phyloP scores from a whole-genome alignment of 495 filamentous ascomycete genomes.

The Penicillium silybi region DNA sequence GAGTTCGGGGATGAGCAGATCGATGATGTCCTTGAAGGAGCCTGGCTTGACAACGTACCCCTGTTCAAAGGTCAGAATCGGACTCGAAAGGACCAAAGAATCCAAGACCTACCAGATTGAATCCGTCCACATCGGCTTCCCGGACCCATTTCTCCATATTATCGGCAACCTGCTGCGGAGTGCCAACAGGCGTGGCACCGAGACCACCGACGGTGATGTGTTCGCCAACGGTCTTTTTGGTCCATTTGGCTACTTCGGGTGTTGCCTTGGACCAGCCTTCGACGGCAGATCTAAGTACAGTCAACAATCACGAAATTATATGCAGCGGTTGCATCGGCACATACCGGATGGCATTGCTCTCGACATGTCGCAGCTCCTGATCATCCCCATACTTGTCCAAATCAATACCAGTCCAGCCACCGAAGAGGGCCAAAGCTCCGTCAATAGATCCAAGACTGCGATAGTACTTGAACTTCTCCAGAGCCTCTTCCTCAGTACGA shows the following conservation, averaged over 20 bases:
- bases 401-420: constrained; percentile 58
- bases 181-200: constrained; percentile 53
- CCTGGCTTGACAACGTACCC: constrained; percentile 59
- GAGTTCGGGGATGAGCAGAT: constrained; percentile 45
- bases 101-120: constrained; percentile 48
- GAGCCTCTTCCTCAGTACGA: constrained; percentile 51
- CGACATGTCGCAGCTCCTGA: constrained; percentile 53
- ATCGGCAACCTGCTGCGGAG: constrained; percentile 54
- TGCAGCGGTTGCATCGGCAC: constrained; percentile 8
- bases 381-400: constrained; percentile 49
- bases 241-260: constrained; percentile 55
- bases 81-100: background rate
- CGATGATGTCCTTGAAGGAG: constrained; percentile 60
- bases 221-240: constrained; percentile 57
- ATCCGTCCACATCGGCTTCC: constrained; percentile 62
- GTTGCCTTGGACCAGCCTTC: constrained; percentile 46
- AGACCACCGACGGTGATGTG: constrained; percentile 60
- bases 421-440: constrained; percentile 54
- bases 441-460: constrained; percentile 48
- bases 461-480: constrained; percentile 48
- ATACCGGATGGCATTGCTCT: constrained; percentile 60
- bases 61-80: constrained; percentile 18
- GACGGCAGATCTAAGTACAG: constrained; percentile 35
- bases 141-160: constrained; percentile 57
- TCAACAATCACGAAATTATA: background rate